These are phyloP conservation scores for Pichia sp. DNA, from an alignment of 1,139 yeast species.

Conservation along the genomic window DNA sequence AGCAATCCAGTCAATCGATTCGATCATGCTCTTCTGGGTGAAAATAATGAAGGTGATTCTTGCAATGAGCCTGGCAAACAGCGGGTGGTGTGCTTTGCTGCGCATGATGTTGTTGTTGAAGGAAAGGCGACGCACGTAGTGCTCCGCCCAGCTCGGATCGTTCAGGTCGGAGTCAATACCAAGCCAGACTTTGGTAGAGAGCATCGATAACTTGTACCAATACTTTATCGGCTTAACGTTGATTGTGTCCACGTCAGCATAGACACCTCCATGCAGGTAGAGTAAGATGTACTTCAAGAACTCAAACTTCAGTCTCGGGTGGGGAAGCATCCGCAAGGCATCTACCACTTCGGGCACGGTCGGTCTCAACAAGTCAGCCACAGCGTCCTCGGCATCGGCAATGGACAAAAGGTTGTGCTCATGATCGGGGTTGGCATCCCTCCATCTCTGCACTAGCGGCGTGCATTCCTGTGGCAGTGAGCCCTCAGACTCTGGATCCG, in stretches of 20 bases:
- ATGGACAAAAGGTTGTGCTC: conserved; percentile 60
- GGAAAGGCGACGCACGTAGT: conserved; percentile 59
- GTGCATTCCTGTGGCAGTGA: conserved; percentile 50
- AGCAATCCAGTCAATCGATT: conserved; percentile 40
- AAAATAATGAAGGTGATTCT: conserved; percentile 27
- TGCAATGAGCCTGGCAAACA: conserved; percentile 30
- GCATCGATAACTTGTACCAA: conserved; percentile 35
- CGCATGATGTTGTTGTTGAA: conserved; percentile 67
- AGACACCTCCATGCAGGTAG: conserved; percentile 68
- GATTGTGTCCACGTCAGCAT: conserved; percentile 70
- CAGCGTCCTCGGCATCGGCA: conserved; percentile 52
- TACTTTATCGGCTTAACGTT: conserved; percentile 45
- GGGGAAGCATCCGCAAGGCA: conserved; percentile 60
- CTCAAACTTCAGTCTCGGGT: conserved; percentile 63
- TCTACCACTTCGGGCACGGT: conserved; percentile 56
- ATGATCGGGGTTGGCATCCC: conserved; percentile 52
- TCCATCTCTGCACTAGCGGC: conserved; percentile 47
- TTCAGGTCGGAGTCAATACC: conserved; percentile 75
- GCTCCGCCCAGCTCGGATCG: conserved; percentile 63
- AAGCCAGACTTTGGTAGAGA: conserved; percentile 35
- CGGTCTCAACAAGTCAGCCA: conserved; percentile 48
- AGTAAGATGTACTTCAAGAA: conserved; percentile 64
- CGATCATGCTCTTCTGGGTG: conserved; percentile 31
- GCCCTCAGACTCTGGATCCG: conserved; percentile 40
- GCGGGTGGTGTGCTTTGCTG: conserved; percentile 31